These are phyloP conservation scores for Bretschneidera sinensis DNA, from an alignment of 345 rosid genomes.

Conservation along the genomic window DNA sequence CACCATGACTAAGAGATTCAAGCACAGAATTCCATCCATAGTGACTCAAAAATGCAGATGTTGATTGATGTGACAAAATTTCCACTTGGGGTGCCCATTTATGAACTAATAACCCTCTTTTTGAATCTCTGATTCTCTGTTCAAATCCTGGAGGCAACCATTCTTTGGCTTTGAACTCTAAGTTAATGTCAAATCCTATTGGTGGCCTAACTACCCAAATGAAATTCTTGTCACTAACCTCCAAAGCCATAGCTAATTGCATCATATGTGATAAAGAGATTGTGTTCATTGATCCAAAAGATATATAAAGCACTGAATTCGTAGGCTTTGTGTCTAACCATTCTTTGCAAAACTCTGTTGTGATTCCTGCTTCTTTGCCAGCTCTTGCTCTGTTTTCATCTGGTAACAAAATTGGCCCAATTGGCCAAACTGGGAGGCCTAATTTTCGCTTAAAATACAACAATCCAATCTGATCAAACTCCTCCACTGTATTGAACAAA, in stretches of 20 bases:
- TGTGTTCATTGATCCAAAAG: constrained; percentile 67
- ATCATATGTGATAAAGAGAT: constrained; percentile 51
- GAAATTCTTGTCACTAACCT: constrained; percentile 47
- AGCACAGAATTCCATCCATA: constrained; percentile 88
- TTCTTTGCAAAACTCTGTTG: constrained; percentile 22
- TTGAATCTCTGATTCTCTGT: constrained; percentile 27
- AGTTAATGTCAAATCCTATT: constrained; percentile 42
- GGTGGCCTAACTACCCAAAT: constrained; percentile 85
- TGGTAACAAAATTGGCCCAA: constrained; percentile 56
- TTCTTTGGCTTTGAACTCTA: constrained; percentile 37
- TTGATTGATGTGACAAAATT: constrained; percentile 51
- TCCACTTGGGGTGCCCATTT: constrained; percentile 75
- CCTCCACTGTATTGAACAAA: constrained; percentile 58
- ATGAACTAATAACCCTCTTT: constrained; percentile 42
- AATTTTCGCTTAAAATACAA: constrained; percentile 42
- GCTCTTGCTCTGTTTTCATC: constrained; percentile 14
- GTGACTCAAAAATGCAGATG: constrained; percentile 58
- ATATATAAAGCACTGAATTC: constrained; percentile 53
- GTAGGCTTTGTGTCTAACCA: constrained; percentile 66
- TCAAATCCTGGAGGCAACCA: constrained; percentile 58
- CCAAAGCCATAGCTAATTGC: constrained; percentile 56
- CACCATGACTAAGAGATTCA: constrained; percentile 55
- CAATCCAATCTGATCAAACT: constrained; percentile 49
- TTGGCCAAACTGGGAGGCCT: constrained; percentile 42
- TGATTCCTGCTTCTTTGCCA: constrained; percentile 15